Percentiles rank a stretch among this genome's conserved stretches.
phyloP scores from a whole-genome alignment of 2,329 filamentous ascomycete genomes.

The Alternaria panax region DNA sequence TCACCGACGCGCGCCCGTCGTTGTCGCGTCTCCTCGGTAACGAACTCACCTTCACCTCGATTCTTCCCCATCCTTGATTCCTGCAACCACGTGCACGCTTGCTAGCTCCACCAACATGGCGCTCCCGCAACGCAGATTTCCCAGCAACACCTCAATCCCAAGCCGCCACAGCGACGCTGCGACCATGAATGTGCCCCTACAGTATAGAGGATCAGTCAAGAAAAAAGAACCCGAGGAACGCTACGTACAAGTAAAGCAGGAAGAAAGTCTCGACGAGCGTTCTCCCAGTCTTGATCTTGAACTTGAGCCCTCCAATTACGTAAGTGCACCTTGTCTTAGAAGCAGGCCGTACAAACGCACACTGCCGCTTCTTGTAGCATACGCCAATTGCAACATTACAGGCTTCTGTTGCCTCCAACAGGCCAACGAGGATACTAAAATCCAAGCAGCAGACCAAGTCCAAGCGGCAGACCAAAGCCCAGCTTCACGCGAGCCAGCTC shows the following conservation, averaged over 20 bases:
- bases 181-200: neutral
- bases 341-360: neutral
- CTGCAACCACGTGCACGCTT: neutral
- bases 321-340: neutral
- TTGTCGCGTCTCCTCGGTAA: neutral
- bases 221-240: neutral
- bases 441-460: too few species aligned
- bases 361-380: neutral
- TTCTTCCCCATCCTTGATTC: neutral
- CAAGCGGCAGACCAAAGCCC: too few species aligned
- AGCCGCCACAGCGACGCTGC: neutral
- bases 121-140: neutral
- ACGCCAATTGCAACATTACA: neutral
- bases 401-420: neutral
- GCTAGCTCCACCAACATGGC: neutral
- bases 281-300: neutral
- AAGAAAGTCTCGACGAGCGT: neutral
- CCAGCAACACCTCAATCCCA: neutral
- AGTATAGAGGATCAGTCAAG: fast-evolving
- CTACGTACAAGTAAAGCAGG: neutral
- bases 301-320: neutral
- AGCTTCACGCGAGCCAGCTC: too few species aligned
- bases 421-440: neutral
- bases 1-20: neutral
- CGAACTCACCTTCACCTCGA: neutral